A percentile compares a stretch with the other conserved stretches of the same genome.
These are phyloP conservation scores for Hortiboletus campestris DNA, from an alignment of 768 basidiomycete species.

Conservation along the genomic window DNA sequence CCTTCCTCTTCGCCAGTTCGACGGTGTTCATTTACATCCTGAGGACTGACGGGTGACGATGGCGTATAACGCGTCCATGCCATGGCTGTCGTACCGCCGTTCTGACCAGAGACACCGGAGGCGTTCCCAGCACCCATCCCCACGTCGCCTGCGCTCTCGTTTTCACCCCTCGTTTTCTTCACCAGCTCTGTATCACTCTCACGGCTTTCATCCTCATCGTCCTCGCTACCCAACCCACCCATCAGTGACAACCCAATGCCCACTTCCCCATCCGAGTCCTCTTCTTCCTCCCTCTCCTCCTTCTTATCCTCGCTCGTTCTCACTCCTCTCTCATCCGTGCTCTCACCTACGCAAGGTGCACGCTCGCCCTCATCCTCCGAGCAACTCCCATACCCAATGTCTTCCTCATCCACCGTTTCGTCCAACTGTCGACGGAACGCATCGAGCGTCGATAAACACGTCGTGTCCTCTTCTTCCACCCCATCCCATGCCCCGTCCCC, in stretches of 20 bases:
- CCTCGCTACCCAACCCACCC: constrained; percentile 43
- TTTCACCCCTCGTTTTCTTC: background rate
- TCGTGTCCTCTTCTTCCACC: constrained; percentile 18
- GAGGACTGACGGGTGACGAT: constrained; percentile 13
- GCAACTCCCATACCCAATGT: background rate
- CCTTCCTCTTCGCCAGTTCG: constrained; percentile 8
- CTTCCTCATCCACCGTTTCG: constrained; percentile 11
- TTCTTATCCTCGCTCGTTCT: background rate
- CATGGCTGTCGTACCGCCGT: constrained; percentile 13
- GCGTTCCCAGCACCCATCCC: constrained; percentile 1
- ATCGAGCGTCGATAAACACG: constrained; percentile 25
- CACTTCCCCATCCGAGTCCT: constrained; percentile 54
- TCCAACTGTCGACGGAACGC: constrained; percentile 22
- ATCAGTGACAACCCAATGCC: constrained; percentile 72
- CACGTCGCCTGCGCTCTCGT: background rate
- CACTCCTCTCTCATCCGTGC: background rate
- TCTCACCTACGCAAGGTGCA: background rate
- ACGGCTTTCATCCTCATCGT: constrained; percentile 21
- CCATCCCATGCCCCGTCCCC: constrained; percentile 1
- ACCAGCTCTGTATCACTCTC: constrained; percentile 5
- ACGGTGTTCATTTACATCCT: background rate
- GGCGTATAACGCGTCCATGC: constrained; percentile 33
- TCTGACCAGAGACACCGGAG: background rate
- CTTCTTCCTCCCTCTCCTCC: background rate
- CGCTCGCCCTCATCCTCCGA: constrained; percentile 12